These are phyloP conservation scores for Backusella mclennaniae DNA, from an alignment of 192 early-diverging fungal species.

Conservation along the genomic window DNA sequence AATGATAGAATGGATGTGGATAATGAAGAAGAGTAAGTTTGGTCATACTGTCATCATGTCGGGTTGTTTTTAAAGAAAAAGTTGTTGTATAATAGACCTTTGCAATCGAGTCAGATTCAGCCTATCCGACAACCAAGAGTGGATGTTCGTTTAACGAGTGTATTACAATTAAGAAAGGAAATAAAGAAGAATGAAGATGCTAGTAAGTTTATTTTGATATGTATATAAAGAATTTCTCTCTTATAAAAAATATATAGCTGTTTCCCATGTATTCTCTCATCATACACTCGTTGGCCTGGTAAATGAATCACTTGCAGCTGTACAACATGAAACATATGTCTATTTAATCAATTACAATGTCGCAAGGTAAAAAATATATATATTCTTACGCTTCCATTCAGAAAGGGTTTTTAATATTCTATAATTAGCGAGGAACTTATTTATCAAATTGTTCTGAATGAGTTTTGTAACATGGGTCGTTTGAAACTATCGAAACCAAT, in stretches of 20 bases:
- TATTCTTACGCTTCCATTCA: background rate
- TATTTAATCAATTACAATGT: slow-evolving; percentile 82
- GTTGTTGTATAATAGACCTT: background rate
- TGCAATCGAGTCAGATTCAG: background rate
- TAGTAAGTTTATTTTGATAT: background rate
- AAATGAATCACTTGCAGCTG: slow-evolving; percentile 73
- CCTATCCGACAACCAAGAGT: slow-evolving; percentile 36
- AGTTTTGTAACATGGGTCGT: slow-evolving; percentile 89
- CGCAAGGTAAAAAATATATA: slow-evolving; percentile 55
- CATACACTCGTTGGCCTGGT: slow-evolving; percentile 91
- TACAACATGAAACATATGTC: slow-evolving; percentile 85
- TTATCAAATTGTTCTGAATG: slow-evolving; percentile 78
- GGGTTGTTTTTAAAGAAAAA: background rate
- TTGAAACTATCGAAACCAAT: slow-evolving; percentile 64
- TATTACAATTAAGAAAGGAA: slow-evolving; percentile 74
- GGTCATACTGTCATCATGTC: background rate
- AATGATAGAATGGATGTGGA: slow-evolving; percentile 1
- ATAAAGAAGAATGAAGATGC: slow-evolving; percentile 57
- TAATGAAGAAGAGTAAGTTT: background rate
- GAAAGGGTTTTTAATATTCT: background rate
- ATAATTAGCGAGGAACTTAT: slow-evolving; percentile 77
- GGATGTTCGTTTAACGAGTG: slow-evolving; percentile 80
- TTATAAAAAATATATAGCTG: slow-evolving; percentile 35
- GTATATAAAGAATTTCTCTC: background rate
- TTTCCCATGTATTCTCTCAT: slow-evolving; percentile 76